A percentile compares a stretch with the other conserved stretches of the same genome.
Evolutionary conservation across 331 rosid species (phyloP).

Genomic region (Malus hybrid): DNA sequence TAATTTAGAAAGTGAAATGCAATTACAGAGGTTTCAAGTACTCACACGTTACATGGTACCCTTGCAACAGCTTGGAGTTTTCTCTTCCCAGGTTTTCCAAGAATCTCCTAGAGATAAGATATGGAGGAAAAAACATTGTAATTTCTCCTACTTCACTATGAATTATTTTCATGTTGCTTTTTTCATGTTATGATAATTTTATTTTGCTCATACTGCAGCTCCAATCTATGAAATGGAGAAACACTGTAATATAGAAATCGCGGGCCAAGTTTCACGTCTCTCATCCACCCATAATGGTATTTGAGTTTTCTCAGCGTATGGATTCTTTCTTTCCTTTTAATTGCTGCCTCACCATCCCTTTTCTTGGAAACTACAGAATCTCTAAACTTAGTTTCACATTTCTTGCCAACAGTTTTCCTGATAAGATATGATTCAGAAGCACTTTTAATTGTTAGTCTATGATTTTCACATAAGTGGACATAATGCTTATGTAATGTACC

Average conservation of each 20-base stretch:
- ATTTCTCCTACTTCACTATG: constrained; percentile 25
- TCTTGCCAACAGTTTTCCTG: background rate
- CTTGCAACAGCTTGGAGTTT: constrained; percentile 83
- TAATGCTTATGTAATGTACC: no score
- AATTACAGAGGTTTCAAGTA: constrained; percentile 9
- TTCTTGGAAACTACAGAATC: background rate
- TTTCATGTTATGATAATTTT: constrained; percentile 11
- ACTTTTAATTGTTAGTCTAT: background rate
- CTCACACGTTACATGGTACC: constrained; percentile 30
- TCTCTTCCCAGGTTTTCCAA: constrained; percentile 95
- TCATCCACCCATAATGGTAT: constrained; percentile 71
- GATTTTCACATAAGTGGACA: no score
- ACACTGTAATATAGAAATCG: constrained; percentile 83
- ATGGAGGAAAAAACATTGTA: constrained; percentile 76
- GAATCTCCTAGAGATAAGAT: constrained; percentile 70
- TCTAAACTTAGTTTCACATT: background rate
- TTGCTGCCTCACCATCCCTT: constrained; percentile 8
- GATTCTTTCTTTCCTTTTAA: constrained; percentile 21
- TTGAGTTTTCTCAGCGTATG: constrained; percentile 35
- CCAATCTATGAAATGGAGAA: constrained; percentile 76
- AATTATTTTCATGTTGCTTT: constrained; percentile 5
- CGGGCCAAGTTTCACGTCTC: constrained; percentile 62
- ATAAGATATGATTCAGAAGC: background rate
- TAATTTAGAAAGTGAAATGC: no score
- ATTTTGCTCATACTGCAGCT: constrained; percentile 37